Conservation (phyloP, 495 filamentous ascomycete genomes). For the Lophium mytilinum region DNA sequence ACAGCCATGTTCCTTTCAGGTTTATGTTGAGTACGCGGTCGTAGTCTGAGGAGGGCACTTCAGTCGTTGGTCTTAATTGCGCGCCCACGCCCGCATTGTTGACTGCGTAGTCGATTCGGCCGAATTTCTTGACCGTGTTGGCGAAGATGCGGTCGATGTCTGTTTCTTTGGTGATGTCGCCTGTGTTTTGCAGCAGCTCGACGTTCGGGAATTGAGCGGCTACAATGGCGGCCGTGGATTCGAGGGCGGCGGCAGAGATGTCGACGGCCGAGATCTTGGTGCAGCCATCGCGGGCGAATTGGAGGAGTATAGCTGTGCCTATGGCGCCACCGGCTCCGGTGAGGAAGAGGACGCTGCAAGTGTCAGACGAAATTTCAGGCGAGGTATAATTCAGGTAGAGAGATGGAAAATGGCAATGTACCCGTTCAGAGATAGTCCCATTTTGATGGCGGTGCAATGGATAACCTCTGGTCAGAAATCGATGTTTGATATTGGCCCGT, state of each 20-base stretch:
- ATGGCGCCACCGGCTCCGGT: not conserved
- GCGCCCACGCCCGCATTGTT: conserved; percentile 23
- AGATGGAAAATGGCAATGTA: no score
- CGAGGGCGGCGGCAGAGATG: conserved; percentile 18
- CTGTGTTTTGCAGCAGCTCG: conserved; percentile 19
- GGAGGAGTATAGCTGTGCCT: not conserved
- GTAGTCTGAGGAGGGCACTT: conserved; percentile 32
- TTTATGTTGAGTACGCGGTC: conserved; percentile 37
- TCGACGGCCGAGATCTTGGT: conserved; percentile 27
- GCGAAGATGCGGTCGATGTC: conserved; percentile 22
- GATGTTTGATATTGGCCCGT: no score
- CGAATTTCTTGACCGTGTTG: conserved; percentile 17
- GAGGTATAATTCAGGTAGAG: no score
- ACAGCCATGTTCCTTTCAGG: conserved; percentile 40
- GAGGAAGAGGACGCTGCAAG: not conserved
- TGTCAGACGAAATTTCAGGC: no score
- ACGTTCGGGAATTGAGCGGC: conserved; percentile 19
- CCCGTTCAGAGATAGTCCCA: no score
- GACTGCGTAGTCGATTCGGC: conserved; percentile 15
- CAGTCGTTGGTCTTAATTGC: conserved; percentile 17
- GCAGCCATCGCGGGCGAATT: conserved; percentile 29
- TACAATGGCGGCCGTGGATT: conserved; percentile 12
- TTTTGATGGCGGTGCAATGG: no score
- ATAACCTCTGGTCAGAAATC: no score
- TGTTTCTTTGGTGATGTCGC: conserved; percentile 24